These are phyloP conservation scores for Phaeoacremonium minimum DNA, from an alignment of 2,329 filamentous ascomycete genomes.

Conservation along the genomic window DNA sequence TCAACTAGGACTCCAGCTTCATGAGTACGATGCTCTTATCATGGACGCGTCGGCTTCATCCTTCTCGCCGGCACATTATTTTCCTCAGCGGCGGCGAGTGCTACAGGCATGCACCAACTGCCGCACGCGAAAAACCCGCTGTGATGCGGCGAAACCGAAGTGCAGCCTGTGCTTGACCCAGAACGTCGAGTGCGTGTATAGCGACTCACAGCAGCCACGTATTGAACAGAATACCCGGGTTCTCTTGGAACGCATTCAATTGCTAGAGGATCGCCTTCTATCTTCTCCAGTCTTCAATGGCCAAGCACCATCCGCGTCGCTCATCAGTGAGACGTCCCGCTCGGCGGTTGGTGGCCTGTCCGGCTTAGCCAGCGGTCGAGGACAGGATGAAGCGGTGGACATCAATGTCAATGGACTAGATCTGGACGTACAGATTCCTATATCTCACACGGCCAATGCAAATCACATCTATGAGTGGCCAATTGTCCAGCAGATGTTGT, in stretches of 20 bases:
- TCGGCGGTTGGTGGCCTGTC: neutral
- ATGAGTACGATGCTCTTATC: no score
- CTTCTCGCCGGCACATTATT: conserved; percentile 8
- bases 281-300: conserved; percentile 7
- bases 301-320: neutral
- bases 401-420: no score
- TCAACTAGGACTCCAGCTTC: no score
- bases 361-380: neutral
- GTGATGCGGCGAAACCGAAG: conserved; percentile 20
- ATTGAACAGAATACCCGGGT: conserved; percentile 22
- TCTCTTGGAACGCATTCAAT: conserved; percentile 21
- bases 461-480: conserved; percentile 17
- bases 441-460: conserved; percentile 16
- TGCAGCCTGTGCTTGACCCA: conserved; percentile 20
- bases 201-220: conserved; percentile 19
- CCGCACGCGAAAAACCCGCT: conserved; percentile 22
- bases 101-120: conserved; percentile 22
- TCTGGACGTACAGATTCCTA: conserved; percentile 12
- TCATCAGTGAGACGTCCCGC: neutral
- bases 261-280: conserved; percentile 19
- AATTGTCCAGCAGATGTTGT: conserved; percentile 13
- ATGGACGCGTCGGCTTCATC: no score
- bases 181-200: conserved; percentile 21
- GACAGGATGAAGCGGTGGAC: neutral
- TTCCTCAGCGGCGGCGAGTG: conserved; percentile 10